Evolutionary conservation across 495 filamentous ascomycete species (phyloP).

Genomic region (Trichoderma parareesei): DNA sequence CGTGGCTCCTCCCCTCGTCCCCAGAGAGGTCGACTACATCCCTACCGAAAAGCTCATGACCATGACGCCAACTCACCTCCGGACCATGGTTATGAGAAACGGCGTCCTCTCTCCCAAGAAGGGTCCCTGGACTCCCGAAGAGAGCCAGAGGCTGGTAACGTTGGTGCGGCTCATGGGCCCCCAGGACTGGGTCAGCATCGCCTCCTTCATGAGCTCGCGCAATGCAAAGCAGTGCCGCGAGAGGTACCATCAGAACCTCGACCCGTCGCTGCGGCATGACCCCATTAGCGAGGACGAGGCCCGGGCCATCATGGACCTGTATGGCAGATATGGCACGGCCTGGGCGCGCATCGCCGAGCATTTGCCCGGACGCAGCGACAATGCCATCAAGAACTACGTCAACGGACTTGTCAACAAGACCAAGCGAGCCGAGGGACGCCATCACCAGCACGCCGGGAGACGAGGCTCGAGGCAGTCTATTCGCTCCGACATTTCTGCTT

Average conservation of each 20-base stretch:
- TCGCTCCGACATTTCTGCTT: neutral
- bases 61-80: neutral
- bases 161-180: conserved; percentile 71
- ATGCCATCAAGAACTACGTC: conserved; percentile 99
- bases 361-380: conserved; percentile 86
- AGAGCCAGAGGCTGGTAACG: conserved; percentile 64
- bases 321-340: conserved; percentile 73
- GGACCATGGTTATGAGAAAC: neutral
- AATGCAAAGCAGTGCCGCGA: conserved; percentile 96
- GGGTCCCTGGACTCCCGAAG: conserved; percentile 81
- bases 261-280: conserved; percentile 80
- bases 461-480: neutral
- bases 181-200: conserved; percentile 89
- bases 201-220: conserved; percentile 63
- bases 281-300: conserved; percentile 92
- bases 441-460: neutral
- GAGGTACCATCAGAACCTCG: conserved; percentile 91
- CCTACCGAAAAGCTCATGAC: neutral
- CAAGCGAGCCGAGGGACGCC: conserved; percentile 40
- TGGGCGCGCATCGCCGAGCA: conserved; percentile 93
- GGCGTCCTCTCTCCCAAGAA: neutral
- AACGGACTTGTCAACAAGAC: conserved; percentile 78
- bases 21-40: neutral
- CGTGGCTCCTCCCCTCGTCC: neutral
- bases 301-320: conserved; percentile 68